Base-by-base conservation (phyloP, 257 asterid species). In the Solanum peruvianum region DNA sequence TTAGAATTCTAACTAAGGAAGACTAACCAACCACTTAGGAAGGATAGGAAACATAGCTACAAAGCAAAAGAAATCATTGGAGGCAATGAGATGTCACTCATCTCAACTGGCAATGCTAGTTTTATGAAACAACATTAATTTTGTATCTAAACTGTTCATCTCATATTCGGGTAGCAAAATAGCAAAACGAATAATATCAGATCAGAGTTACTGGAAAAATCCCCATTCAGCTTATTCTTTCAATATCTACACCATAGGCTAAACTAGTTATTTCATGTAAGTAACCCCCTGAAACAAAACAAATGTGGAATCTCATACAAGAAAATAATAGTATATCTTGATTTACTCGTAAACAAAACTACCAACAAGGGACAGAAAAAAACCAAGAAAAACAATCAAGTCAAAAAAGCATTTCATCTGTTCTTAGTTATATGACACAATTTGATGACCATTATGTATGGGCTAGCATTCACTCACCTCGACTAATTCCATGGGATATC, bases 241-340 rank as follows among this genome's bases (percentile, higher is more conserved):
- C 97, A 73, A 96, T 85, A 91, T 92, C 96, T 86, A 96, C 95
- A 66, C 98, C 99, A 87, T 95, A 96, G 18, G 97, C 91, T 96
- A 96, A 90, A 85, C 96, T 89, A 88, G 91, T 92, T 82, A 90
- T 90, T 83, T 98, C 98, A 67, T 96, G 99, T 87, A 96, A 92
- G 91, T 93, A 96, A 87, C 98, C 98, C 86, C 98, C 98, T 96
- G 94, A 88, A 86, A 90, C 10, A 62, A 80, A 75, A 71, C 70
- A 90, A 87, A 85, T 15, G 86, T 49, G 85, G 76, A 87, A 42
- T 60, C 25, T 77, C 84, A 45, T 25, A 27, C 75, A 82, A n/a
- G 45, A 82, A 86, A 37, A 47, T 5, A 8, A 31, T 27, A 35
- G 39, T 35, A 49, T 49, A 14, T 7, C 21, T 5, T 49, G 58